Conservation (phyloP, 768 basidiomycete species). For the Boletus rufocinnamomeus region DNA sequence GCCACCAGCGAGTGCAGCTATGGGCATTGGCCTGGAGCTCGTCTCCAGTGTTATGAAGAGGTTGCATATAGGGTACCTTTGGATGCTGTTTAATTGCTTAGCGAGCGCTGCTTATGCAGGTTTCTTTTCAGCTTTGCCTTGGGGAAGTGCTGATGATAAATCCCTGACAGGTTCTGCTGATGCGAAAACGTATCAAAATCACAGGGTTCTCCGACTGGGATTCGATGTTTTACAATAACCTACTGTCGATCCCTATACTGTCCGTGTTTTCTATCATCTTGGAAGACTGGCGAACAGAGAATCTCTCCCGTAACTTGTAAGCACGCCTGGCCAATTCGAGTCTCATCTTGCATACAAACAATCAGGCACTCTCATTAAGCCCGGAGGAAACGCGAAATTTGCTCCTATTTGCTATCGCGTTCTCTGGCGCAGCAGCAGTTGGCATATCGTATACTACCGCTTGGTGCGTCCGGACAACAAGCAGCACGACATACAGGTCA, state of each 20-base stretch:
- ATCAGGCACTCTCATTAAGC: constrained; percentile 43
- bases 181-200: constrained; percentile 94
- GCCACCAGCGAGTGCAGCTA: constrained; percentile 29
- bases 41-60: constrained; percentile 50
- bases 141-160: constrained; percentile 4
- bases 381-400: constrained; percentile 78
- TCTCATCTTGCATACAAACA: background rate
- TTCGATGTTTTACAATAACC: constrained; percentile 98
- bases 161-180: constrained; percentile 73
- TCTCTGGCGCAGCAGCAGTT: constrained; percentile 97
- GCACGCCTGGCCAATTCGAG: constrained; percentile 31
- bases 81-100: constrained; percentile 95
- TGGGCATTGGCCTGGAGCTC: constrained; percentile 32
- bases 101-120: constrained; percentile 88
- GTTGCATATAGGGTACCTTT: constrained; percentile 84
- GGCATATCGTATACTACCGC: constrained; percentile 98
- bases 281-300: constrained; percentile 88
- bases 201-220: constrained; percentile 99
- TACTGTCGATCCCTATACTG: constrained; percentile 91
- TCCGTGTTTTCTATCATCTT: constrained; percentile 76
- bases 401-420: constrained; percentile 84
- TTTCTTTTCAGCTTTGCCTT: constrained; percentile 17
- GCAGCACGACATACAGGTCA: constrained; percentile 97
- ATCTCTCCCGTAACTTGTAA: constrained; percentile 85
- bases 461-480: constrained; percentile 95